phyloP scores from a whole-genome alignment of 768 basidiomycete species.

The Scleroderma bovista region DNA sequence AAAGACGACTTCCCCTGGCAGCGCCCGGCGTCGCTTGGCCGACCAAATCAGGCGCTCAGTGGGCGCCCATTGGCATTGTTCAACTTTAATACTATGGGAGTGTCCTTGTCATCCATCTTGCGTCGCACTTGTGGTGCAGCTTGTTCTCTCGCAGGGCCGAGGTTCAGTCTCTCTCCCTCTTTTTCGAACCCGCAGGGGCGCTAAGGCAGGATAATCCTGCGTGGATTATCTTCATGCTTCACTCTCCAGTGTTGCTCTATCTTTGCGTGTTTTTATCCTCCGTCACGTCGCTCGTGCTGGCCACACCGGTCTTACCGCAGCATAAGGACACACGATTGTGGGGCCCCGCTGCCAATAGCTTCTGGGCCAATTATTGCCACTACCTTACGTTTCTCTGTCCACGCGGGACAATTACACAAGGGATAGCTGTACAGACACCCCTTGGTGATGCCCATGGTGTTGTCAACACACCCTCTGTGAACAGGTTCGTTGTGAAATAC shows the following conservation, averaged over 20 bases:
- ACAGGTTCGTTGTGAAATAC: conserved; percentile 63
- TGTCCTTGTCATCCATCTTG: too few relatives aligned
- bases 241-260: not conserved
- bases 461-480: conserved; percentile 41
- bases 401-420: conserved; percentile 20
- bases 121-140: not conserved
- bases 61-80: too few relatives aligned
- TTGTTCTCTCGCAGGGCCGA: not conserved
- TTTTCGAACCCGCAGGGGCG: too few relatives aligned
- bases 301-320: conserved; percentile 20
- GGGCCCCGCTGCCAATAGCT: conserved; percentile 20
- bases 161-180: not conserved
- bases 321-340: conserved; percentile 13
- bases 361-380: not conserved
- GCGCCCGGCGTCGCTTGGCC: too few relatives aligned
- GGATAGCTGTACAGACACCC: conserved; percentile 36
- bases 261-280: conserved; percentile 19
- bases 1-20: too few relatives aligned
- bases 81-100: too few relatives aligned
- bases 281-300: conserved; percentile 25
- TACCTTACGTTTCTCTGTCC: conserved; percentile 37
- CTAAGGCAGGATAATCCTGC: not conserved
- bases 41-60: too few relatives aligned
- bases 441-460: conserved; percentile 55
- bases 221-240: not conserved